These are phyloP conservation scores for Grosmannia huntii DNA, from an alignment of 2,329 filamentous ascomycete genomes.

Conservation along the genomic window DNA sequence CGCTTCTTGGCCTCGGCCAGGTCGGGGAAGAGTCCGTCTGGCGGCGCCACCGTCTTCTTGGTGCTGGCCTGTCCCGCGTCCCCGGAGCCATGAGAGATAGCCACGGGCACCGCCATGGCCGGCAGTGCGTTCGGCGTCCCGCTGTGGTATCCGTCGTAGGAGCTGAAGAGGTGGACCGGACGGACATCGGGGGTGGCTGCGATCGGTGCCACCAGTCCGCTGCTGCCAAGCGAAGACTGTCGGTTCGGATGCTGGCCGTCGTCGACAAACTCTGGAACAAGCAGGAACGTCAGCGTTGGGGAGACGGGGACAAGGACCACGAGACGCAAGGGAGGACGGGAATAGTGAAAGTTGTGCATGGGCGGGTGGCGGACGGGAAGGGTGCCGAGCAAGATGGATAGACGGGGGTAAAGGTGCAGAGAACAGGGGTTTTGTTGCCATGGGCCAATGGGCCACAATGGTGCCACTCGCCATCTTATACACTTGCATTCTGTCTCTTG, in stretches of 20 bases:
- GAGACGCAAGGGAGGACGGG: background rate
- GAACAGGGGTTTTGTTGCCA: background rate
- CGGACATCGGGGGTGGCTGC: conserved; percentile 44
- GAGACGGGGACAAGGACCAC: background rate
- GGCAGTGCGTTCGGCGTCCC: conserved; percentile 28
- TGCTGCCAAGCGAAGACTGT: background rate
- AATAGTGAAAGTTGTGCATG: background rate
- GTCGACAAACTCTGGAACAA: conserved; percentile 5
- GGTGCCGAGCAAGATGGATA: background rate
- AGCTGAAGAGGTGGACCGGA: conserved; percentile 60
- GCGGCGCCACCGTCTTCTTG: conserved; percentile 40
- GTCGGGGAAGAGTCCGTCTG: conserved; percentile 70
- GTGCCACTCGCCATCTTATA: background rate
- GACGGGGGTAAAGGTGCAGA: too few species aligned
- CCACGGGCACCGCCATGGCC: conserved; percentile 45
- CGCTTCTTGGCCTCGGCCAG: conserved; percentile 82
- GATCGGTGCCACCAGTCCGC: background rate
- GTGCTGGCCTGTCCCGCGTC: conserved; percentile 20
- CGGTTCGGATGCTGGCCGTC: conserved; percentile 8
- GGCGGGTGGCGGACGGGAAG: background rate
- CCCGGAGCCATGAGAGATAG: conserved; percentile 28
- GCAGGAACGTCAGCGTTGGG: background rate
- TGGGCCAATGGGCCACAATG: too few species aligned
- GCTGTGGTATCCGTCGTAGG: conserved; percentile 52
- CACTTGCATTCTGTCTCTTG: background rate